A percentile compares a stretch with the other conserved stretches of the same genome.
Conservation (phyloP, 2,329 filamentous ascomycete species). For the Septoria petroselini region DNA sequence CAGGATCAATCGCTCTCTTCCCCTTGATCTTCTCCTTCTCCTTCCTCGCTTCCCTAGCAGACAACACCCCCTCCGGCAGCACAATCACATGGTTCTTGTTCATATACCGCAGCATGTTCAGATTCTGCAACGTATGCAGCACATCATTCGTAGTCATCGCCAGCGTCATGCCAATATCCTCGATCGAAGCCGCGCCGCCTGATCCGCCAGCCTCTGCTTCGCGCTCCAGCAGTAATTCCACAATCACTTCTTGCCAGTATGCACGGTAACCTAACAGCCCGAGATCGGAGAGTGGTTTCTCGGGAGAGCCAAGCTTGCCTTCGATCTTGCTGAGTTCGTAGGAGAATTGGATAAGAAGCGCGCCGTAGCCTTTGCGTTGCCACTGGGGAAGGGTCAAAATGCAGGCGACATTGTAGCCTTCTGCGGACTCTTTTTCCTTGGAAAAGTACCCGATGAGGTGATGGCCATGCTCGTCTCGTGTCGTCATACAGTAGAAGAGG, state of each 20-base stretch:
- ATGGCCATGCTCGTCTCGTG: conserved; percentile 80
- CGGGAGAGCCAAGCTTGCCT: conserved; percentile 88
- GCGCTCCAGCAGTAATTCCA: conserved; percentile 76
- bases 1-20: conserved; percentile 75
- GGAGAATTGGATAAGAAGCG: conserved; percentile 91
- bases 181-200: conserved; percentile 74
- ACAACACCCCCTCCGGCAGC: conserved; percentile 76
- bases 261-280: conserved; percentile 91
- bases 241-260: conserved; percentile 94
- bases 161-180: conserved; percentile 72
- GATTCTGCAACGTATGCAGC: conserved; percentile 85
- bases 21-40: conserved; percentile 69
- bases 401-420: conserved; percentile 97
- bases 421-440: conserved; percentile 95
- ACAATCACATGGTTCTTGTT: conserved; percentile 97
- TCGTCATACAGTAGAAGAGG: conserved; percentile 96
- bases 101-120: conserved; percentile 93
- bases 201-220: conserved; percentile 45
- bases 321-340: conserved; percentile 96
- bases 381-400: conserved; percentile 96
- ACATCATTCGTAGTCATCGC: conserved; percentile 99
- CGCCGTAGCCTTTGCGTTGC: conserved; percentile 89
- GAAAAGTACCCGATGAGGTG: conserved; percentile 99
- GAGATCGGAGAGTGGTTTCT: conserved; percentile 92
- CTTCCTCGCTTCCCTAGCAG: conserved; percentile 64